Percentiles rank a stretch among this genome's conserved stretches.
Evolutionary conservation across 2,329 filamentous ascomycete species (phyloP).

Genomic region (Capronia coronata): DNA sequence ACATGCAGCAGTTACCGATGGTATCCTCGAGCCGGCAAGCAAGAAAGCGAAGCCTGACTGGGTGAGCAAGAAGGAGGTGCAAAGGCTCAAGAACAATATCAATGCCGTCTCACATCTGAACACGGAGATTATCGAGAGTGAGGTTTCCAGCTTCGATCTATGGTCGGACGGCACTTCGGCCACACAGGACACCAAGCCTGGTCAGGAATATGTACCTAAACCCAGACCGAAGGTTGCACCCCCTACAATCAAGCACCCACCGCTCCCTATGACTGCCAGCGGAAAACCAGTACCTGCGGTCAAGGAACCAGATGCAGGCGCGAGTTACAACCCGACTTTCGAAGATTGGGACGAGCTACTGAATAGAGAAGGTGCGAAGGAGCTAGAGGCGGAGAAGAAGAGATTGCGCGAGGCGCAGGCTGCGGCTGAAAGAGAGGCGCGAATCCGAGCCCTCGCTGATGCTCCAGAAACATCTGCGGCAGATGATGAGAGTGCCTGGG

Average conservation of each 20-base stretch:
- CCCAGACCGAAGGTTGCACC: constrained; percentile 64
- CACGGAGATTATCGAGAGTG: constrained; percentile 45
- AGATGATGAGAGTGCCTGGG: constrained; percentile 89
- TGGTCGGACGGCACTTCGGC: constrained; percentile 55
- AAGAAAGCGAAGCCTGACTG: constrained; percentile 75
- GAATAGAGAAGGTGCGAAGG: constrained; percentile 67
- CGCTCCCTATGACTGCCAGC: constrained; percentile 73
- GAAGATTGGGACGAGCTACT: constrained; percentile 76
- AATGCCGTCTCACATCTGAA: constrained; percentile 29
- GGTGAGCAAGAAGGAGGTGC: constrained; percentile 77
- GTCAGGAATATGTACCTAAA: constrained; percentile 61
- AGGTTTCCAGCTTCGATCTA: constrained; percentile 61
- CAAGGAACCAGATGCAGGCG: constrained; percentile 68
- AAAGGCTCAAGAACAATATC: constrained; percentile 56
- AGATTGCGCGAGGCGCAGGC: constrained; percentile 61
- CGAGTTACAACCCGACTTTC: constrained; percentile 88
- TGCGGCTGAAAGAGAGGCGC: constrained; percentile 53
- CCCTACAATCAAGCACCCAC: constrained; percentile 65
- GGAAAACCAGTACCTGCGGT: constrained; percentile 76
- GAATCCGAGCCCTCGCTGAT: constrained; percentile 65
- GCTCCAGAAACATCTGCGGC: constrained; percentile 69
- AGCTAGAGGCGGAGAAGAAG: constrained; percentile 69
- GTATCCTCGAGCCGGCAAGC: constrained; percentile 56
- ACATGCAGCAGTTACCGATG: constrained; percentile 63
- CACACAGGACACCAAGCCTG: constrained; percentile 35